Evolutionary conservation across 2,329 filamentous ascomycete genomes (phyloP).

Genomic region (Venturia aucupariae): DNA sequence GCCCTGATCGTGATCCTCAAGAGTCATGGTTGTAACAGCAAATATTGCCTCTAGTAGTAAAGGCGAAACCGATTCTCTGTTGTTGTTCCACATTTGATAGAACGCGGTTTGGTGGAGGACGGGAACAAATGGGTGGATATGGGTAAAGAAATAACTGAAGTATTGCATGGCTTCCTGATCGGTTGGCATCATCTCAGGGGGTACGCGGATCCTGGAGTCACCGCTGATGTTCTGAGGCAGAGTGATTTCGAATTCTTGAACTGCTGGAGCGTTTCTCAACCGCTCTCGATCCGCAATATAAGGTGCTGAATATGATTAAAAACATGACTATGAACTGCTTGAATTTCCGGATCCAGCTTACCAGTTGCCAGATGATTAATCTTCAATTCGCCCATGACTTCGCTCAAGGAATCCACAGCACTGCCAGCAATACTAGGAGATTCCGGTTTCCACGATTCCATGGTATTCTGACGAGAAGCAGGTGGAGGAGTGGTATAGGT

Average conservation of each 20-base stretch:
- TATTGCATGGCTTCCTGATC: conserved; percentile 74
- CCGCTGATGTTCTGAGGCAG: conserved; percentile 61
- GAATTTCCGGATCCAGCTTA: conserved; percentile 34
- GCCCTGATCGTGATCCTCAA: conserved; percentile 74
- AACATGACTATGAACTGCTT: conserved; percentile 13
- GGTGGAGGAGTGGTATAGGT: conserved; percentile 3
- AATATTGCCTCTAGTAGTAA: conserved; percentile 85
- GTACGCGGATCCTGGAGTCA: conserved; percentile 75
- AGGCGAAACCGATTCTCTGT: conserved; percentile 77
- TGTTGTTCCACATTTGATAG: conserved; percentile 81
- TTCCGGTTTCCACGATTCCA: conserved; percentile 27
- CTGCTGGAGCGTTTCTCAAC: conserved; percentile 50
- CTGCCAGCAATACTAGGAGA: conserved; percentile 40
- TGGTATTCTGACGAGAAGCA: conserved; percentile 1
- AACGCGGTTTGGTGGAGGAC: conserved; percentile 75
- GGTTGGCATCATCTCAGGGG: conserved; percentile 83
- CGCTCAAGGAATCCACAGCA: conserved; percentile 56
- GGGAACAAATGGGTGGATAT: conserved; percentile 88
- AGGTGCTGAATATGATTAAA: conserved; percentile 49
- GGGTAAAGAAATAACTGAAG: conserved; percentile 81
- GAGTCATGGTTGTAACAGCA: conserved; percentile 74
- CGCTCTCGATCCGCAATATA: conserved; percentile 65
- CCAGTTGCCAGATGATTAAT: conserved; percentile 82
- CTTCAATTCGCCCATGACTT: conserved; percentile 75
- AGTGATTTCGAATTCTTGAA: conserved; percentile 62